Conservation (phyloP, 2,329 filamentous ascomycete genomes). For the Orbilia ellipsospora region DNA sequence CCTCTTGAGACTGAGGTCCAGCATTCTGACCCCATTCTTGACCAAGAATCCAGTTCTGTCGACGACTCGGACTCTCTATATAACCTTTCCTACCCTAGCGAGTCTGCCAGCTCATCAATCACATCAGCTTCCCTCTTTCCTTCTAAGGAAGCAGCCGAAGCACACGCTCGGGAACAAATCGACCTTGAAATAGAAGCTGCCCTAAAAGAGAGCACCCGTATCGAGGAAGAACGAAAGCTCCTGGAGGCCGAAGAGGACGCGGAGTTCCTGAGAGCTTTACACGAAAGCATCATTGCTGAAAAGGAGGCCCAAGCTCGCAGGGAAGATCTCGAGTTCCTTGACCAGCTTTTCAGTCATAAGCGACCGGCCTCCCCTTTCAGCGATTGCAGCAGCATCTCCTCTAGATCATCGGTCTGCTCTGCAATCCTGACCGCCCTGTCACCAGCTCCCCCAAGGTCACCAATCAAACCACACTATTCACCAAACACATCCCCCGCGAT, state of each 20-base stretch:
- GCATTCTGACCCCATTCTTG: conserved; percentile 50
- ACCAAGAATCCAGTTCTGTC: conserved; percentile 27
- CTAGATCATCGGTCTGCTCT: conserved; percentile 36
- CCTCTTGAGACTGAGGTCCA: conserved; percentile 41
- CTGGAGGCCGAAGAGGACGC: conserved; percentile 52
- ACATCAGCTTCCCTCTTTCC: conserved; percentile 43
- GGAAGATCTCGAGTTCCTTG: conserved; percentile 50
- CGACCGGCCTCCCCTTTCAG: conserved; percentile 44
- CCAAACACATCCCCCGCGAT: conserved; percentile 45
- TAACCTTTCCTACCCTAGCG: conserved; percentile 32
- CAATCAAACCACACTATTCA: conserved; percentile 22
- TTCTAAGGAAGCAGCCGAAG: conserved; percentile 52
- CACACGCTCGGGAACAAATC: conserved; percentile 41
- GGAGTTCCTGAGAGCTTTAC: conserved; percentile 39
- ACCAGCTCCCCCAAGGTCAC: conserved; percentile 40
- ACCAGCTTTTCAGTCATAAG: conserved; percentile 44
- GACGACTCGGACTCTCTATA: conserved; percentile 48
- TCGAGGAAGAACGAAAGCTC: conserved; percentile 46
- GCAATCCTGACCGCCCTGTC: conserved; percentile 43
- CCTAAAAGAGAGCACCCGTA: conserved; percentile 45
- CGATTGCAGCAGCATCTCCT: conserved; percentile 49
- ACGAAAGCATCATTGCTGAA: conserved; percentile 53
- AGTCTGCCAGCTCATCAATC: conserved; percentile 48
- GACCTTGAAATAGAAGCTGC: conserved; percentile 54
- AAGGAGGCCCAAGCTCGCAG: conserved; percentile 49